phyloP scores from a whole-genome alignment of 305 asterid species.

The Fraxinus latifolia region DNA sequence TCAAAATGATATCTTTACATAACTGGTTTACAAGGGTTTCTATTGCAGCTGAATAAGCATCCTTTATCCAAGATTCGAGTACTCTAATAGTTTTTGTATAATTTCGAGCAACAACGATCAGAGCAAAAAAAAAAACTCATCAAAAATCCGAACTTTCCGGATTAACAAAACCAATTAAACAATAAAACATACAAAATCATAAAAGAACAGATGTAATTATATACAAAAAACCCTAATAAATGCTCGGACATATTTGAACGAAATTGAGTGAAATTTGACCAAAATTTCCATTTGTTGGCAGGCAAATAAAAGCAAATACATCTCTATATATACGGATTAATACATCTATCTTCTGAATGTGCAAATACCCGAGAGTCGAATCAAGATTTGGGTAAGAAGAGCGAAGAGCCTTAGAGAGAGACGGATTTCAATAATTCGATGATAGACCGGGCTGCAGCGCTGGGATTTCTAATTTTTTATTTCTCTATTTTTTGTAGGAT shows the following conservation, averaged over 20 bases:
- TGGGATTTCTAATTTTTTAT: slow-evolving; percentile 21
- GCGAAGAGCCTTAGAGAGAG: slow-evolving; percentile 16
- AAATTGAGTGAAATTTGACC: neutral
- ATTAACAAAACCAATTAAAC: slow-evolving; percentile 14
- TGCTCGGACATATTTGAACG: neutral
- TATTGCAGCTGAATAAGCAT: slow-evolving; percentile 16
- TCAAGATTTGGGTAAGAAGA: slow-evolving; percentile 23
- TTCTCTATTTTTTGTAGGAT: neutral
- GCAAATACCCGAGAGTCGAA: slow-evolving; percentile 27
- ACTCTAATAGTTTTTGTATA: slow-evolving; percentile 15
- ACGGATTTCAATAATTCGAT: neutral
- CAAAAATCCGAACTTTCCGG: slow-evolving; percentile 9
- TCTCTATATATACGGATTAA: slow-evolving; percentile 4
- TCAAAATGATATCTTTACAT: neutral
- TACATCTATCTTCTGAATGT: slow-evolving; percentile 4
- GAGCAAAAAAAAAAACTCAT: slow-evolving; percentile 1
- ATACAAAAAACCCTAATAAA: neutral
- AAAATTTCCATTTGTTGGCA: neutral
- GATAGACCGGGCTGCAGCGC: neutral
- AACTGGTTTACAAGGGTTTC: neutral
- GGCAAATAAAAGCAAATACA: neutral
- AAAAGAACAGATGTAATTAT: neutral
- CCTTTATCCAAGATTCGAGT: slow-evolving; percentile 6
- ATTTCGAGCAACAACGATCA: slow-evolving; percentile 7
- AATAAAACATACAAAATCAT: neutral